A percentile compares a stretch with the other conserved stretches of the same genome.
Evolutionary conservation across 2,329 filamentous ascomycete species (phyloP).

Genomic region (Pseudogymnoascus sp.): DNA sequence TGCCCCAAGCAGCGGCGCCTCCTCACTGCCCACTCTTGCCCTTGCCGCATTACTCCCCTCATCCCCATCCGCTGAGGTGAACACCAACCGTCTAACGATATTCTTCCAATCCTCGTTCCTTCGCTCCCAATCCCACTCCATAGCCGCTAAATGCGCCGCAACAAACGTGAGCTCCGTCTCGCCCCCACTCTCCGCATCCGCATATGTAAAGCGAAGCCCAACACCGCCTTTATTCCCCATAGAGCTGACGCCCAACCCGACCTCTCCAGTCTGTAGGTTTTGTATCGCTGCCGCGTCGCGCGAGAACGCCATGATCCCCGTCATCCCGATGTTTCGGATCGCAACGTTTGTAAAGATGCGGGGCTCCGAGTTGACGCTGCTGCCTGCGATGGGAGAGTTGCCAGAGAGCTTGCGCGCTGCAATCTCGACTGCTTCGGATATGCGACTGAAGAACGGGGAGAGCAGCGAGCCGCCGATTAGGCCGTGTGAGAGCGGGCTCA

Average conservation of each 20-base stretch:
- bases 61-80: conserved; percentile 43
- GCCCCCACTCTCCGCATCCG: conserved; percentile 26
- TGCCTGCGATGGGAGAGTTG: conserved; percentile 19
- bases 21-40: conserved; percentile 27
- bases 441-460: conserved; percentile 64
- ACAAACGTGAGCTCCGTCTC: conserved; percentile 71
- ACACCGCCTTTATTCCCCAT: conserved; percentile 97
- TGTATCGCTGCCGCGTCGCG: conserved; percentile 53
- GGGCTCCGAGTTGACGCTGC: conserved; percentile 16
- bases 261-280: conserved; percentile 67
- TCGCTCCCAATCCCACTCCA: conserved; percentile 68
- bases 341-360: conserved; percentile 62
- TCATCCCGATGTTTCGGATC: conserved; percentile 77
- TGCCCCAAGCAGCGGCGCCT: conserved; percentile 40
- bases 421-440: conserved; percentile 63
- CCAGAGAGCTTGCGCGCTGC: conserved; percentile 42
- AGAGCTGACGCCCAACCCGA: conserved; percentile 75
- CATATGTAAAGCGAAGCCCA: conserved; percentile 63
- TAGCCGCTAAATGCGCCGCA: conserved; percentile 78
- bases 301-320: conserved; percentile 78
- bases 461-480: conserved; percentile 82
- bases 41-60: conserved; percentile 11
- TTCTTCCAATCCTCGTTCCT: conserved; percentile 84
- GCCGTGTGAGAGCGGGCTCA: conserved; percentile 74
- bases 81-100: conserved; percentile 74